Conservation (phyloP, 2,329 filamentous ascomycete species). For the Rosellinia necatrix region DNA sequence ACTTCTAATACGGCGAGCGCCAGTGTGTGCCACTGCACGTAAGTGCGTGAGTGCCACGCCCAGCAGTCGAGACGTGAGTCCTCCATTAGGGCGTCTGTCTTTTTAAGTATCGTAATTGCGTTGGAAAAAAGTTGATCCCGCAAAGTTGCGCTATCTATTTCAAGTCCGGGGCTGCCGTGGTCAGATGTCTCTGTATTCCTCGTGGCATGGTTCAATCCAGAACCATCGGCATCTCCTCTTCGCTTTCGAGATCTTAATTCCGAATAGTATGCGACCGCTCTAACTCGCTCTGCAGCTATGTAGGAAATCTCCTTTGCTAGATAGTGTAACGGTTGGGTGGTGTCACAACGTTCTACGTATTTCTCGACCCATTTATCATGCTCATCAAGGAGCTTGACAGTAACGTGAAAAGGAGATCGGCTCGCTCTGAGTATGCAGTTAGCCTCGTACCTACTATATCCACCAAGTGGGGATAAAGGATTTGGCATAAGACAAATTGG, state of each 20-base stretch:
- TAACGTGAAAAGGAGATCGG: slow-evolving; percentile 10
- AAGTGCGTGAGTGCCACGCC: slow-evolving; percentile 24
- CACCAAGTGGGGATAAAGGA: neutral
- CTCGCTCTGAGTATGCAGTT: slow-evolving; percentile 15
- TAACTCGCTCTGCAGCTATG: slow-evolving; percentile 18
- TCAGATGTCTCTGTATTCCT: neutral
- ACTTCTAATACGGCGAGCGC: slow-evolving; percentile 26
- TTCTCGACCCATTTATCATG: slow-evolving; percentile 24
- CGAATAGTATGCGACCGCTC: slow-evolving; percentile 15
- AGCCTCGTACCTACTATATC: slow-evolving; percentile 2
- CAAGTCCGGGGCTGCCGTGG: neutral
- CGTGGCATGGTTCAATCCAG: neutral
- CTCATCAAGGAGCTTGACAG: slow-evolving; percentile 21
- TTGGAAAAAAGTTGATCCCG: slow-evolving; percentile 17
- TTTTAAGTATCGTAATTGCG: slow-evolving; percentile 13
- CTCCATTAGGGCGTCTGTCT: slow-evolving; percentile 19
- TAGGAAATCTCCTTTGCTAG: slow-evolving; percentile 19
- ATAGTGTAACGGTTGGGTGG: slow-evolving; percentile 12
- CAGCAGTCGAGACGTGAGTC: slow-evolving; percentile 21
- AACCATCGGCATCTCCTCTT: neutral
- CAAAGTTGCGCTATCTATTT: slow-evolving; percentile 16
- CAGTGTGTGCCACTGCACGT: slow-evolving; percentile 28
- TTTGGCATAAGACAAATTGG: neutral
- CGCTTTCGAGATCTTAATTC: slow-evolving; percentile 21
- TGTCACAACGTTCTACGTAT: slow-evolving; percentile 20